Percentiles rank a stretch among this genome's conserved stretches.
These are phyloP conservation scores for Ceratocystis papillata DNA, from an alignment of 2,329 filamentous ascomycete genomes.

Conservation along the genomic window DNA sequence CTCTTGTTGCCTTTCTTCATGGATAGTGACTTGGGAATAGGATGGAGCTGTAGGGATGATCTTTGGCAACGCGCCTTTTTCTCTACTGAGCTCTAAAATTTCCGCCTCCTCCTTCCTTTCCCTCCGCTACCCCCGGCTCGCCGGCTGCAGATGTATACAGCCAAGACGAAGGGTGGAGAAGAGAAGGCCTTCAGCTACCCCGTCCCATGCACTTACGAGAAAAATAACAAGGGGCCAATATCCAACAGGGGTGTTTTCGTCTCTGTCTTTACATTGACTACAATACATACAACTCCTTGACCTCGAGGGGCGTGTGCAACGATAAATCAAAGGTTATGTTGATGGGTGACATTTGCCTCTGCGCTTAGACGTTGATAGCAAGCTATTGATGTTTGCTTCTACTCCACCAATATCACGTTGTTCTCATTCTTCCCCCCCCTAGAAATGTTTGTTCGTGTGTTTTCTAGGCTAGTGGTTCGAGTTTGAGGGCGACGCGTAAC, in stretches of 20 bases:
- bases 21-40: too few relatives aligned
- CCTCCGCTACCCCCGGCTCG: not conserved
- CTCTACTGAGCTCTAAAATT: not conserved
- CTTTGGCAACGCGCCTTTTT: not conserved
- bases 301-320: constrained; percentile 5
- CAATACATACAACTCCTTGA: not conserved
- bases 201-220: constrained; percentile 8
- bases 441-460: not conserved
- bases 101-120: constrained; percentile 1
- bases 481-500: constrained; percentile 1
- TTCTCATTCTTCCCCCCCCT: not conserved
- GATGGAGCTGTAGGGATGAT: not conserved
- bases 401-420: not conserved
- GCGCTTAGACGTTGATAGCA: not conserved
- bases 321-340: not conserved
- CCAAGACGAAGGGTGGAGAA: not conserved
- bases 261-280: not conserved
- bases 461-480: not conserved
- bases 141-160: not conserved
- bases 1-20: not conserved
- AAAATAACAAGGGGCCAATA: not conserved
- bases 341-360: not conserved
- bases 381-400: constrained; percentile 7
- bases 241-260: constrained; percentile 1
- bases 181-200: not conserved